Conservation (phyloP, 257 asterid species). For the Mitragyna speciosa region DNA sequence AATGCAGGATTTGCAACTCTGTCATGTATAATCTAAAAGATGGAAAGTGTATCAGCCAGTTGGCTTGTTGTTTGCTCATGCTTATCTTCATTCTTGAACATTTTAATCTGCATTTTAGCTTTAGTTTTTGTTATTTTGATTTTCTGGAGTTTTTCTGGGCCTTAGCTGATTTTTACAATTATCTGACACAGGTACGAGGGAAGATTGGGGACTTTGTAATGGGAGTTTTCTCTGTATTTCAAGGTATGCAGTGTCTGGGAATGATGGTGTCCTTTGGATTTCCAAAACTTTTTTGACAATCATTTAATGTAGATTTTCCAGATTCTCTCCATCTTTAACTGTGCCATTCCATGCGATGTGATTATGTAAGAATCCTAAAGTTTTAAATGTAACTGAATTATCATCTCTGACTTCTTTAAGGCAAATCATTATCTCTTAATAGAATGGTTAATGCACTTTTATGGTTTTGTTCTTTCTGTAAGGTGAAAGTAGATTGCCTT, state of each 20-base stretch:
- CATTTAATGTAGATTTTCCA: not conserved
- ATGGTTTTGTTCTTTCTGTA: not conserved
- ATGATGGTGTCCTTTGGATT: constrained; percentile 7
- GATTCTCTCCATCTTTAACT: not conserved
- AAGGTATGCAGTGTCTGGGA: constrained; percentile 49
- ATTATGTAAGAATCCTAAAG: not conserved
- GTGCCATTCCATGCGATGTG: not conserved
- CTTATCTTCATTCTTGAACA: not conserved
- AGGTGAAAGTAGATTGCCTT: not conserved
- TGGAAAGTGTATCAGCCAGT: not conserved
- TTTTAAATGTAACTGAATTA: not conserved
- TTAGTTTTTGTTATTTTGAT: not conserved
- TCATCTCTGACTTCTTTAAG: not conserved
- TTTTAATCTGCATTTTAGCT: not conserved
- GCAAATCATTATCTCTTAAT: not conserved
- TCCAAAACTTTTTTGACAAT: constrained; percentile 2
- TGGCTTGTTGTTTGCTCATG: not conserved
- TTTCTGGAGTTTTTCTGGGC: not conserved
- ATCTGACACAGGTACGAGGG: constrained; percentile 66
- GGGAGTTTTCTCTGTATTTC: constrained; percentile 71
- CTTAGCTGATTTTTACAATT: constrained; percentile 8
- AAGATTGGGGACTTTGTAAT: constrained; percentile 68
- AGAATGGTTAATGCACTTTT: not conserved
- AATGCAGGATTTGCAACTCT: constrained; percentile 6
- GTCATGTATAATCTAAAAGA: not conserved